Percentiles rank a stretch among this genome's conserved stretches.
phyloP scores from a whole-genome alignment of 495 filamentous ascomycete species.

The Aspergillus indologenus region DNA sequence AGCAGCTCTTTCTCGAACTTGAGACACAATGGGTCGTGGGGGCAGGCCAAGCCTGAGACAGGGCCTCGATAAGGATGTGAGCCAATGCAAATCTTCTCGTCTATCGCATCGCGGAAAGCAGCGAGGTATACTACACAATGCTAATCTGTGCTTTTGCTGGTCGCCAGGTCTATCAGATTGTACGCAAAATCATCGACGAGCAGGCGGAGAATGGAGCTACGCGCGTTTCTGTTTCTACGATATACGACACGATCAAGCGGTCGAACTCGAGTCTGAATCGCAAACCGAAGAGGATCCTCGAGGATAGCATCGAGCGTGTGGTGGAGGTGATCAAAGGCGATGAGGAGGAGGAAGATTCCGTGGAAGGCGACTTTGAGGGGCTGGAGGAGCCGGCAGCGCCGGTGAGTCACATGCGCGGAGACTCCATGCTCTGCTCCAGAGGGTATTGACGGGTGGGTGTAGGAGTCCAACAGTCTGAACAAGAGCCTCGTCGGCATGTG shows the following conservation, averaged over 20 bases:
- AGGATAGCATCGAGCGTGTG: slow-evolving; percentile 83
- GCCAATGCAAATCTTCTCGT: slow-evolving; percentile 2
- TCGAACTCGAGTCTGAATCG: slow-evolving; percentile 84
- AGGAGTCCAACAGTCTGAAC: slow-evolving; percentile 71
- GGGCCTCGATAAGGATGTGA: slow-evolving; percentile 56
- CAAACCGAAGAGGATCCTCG: slow-evolving; percentile 72
- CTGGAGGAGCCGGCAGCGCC: slow-evolving; percentile 43
- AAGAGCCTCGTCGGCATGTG: slow-evolving; percentile 68
- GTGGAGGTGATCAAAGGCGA: slow-evolving; percentile 72
- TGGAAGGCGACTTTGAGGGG: slow-evolving; percentile 66
- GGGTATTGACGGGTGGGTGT: slow-evolving; percentile 6
- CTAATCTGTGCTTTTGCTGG: slow-evolving; percentile 9
- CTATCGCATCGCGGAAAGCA: not conserved
- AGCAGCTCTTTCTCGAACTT: slow-evolving; percentile 1
- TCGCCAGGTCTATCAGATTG: slow-evolving; percentile 66
- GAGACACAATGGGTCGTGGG: slow-evolving; percentile 30
- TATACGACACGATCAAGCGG: slow-evolving; percentile 74
- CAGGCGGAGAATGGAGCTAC: slow-evolving; percentile 45
- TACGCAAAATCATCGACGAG: slow-evolving; percentile 68
- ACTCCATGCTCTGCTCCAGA: not conserved
- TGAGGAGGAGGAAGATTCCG: slow-evolving; percentile 50
- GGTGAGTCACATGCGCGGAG: slow-evolving; percentile 21
- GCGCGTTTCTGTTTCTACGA: slow-evolving; percentile 54
- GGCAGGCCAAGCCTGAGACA: slow-evolving; percentile 50
- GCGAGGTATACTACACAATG: not conserved